These are phyloP conservation scores for Chimonanthus praecox DNA, from an alignment of 164 flowering plant species.

Conservation along the genomic window DNA sequence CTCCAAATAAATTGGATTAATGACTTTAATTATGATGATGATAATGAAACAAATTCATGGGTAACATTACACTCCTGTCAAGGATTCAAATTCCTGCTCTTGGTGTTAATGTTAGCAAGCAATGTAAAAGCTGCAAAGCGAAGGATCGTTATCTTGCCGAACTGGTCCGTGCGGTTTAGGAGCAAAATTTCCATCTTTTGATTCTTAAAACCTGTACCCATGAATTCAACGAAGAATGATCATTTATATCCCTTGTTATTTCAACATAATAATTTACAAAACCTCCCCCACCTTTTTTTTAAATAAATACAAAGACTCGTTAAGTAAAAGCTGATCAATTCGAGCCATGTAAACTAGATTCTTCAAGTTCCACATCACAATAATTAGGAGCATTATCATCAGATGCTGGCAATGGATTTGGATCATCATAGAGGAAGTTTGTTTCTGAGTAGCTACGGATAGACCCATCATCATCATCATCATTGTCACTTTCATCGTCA, in stretches of 20 bases:
- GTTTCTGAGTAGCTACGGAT: conserved; percentile 18
- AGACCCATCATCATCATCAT: conserved; percentile 2
- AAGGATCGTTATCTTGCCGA: too few relatives aligned
- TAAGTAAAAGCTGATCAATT: neutral
- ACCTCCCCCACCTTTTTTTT: neutral
- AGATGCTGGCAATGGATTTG: conserved; percentile 17
- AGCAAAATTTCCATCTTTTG: too few relatives aligned
- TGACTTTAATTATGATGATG: too few relatives aligned
- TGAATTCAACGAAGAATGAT: neutral
- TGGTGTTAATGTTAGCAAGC: too few relatives aligned
- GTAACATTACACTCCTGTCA: too few relatives aligned
- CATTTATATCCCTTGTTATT: neutral
- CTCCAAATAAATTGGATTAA: too few relatives aligned
- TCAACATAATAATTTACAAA: conserved; percentile 2
- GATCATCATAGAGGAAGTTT: conserved; percentile 19
- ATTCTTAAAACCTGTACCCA: too few relatives aligned
- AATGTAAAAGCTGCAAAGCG: too few relatives aligned
- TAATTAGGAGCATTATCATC: conserved; percentile 12
- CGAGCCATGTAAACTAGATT: neutral
- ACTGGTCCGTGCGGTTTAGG: too few relatives aligned
- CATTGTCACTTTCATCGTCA: conserved; percentile 12
- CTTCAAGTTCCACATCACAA: neutral
- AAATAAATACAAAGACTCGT: too few relatives aligned
- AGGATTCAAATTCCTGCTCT: too few relatives aligned
- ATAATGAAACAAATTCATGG: too few relatives aligned